Percentiles rank a stretch among this genome's conserved stretches.
Conservation (phyloP, 257 asterid genomes). For the Rauvolfia tetraphylla region DNA sequence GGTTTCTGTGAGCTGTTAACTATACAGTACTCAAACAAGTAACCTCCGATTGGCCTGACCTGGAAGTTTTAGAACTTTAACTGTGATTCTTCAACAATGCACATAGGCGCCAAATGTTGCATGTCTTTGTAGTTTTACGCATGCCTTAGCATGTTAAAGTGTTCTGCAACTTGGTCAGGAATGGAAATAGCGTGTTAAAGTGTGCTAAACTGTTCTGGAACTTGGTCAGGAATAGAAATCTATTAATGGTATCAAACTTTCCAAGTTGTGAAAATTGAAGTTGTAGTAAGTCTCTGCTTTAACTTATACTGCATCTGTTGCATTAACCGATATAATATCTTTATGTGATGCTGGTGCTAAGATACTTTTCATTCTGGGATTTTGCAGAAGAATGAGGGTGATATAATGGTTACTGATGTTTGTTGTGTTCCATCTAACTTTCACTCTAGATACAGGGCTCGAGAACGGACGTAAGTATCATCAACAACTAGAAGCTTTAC, state of each 20-base stretch:
- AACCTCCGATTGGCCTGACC: neutral
- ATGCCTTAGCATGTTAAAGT: neutral
- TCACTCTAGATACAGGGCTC: conserved; percentile 86
- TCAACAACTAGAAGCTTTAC: conserved; percentile 26
- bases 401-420: conserved; percentile 71
- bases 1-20: neutral
- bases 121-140: neutral
- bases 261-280: neutral
- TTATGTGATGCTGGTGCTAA: conserved; percentile 15
- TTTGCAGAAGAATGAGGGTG: conserved; percentile 83
- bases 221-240: neutral
- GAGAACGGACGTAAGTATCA: conserved; percentile 96
- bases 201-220: neutral
- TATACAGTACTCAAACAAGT: neutral
- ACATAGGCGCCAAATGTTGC: neutral
- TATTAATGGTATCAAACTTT: neutral
- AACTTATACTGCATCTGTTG: neutral
- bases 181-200: neutral
- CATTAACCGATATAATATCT: neutral
- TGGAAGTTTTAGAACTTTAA: neutral
- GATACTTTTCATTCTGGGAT: conserved; percentile 23
- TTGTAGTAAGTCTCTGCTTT: neutral
- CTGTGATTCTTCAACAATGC: neutral
- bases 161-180: neutral
- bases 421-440: conserved; percentile 74